Evolutionary conservation across 805 yeast species (phyloP), one percentile per base, ranked within the genome.

Genomic region (Hanseniaspora pseudoguilliermondii): DNA sequence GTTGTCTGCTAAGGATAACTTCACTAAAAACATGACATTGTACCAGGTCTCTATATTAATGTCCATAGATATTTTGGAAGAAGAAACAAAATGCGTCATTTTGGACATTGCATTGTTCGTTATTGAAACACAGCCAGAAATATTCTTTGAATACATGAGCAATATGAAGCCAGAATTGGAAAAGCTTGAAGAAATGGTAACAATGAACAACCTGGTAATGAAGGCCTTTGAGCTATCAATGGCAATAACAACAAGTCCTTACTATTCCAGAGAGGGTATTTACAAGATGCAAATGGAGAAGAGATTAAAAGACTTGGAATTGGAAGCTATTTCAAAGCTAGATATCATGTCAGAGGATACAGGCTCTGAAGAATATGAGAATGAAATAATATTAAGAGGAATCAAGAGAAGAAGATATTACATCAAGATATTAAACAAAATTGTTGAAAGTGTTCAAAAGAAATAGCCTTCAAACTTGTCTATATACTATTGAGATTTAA

Each of bases 41-140:
- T 64, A 67, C 32, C 73, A 72, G 57, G 69, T 67, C 25, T 64
- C 72, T 2, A 50, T 64, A 2, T 63, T 66, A 49, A 69, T 73
- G 58, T 66, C 63, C 32, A 60, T 66, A 23, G 64, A 66, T 2
- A 58, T 65, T 1, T 63, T 73, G 2, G 73, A 71, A 59, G 74
- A 73, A 43, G 66, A 66, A 27, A 58, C 70, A 6, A 69, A 64
- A 47, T 51, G 68, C 8, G 66, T 73, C 18, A 71, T 67, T 59
- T 62, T 71, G 8, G 60, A 66, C 7, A 54, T 71, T 6, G 50
- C 71, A 59, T 64, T 65, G 55, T 63, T 65, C 46, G 58, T 72
- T 35, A 62, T 69, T 8, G 60, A 62, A n/a, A 62, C 60, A 35
- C 68, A 65, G 39, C 73, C 73, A n/a, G 41, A 49, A 11, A 57